A percentile compares a stretch with the other conserved stretches of the same genome.
phyloP scores from a whole-genome alignment of 805 yeast species.

The Saccharomyces kudriavzevii region DNA sequence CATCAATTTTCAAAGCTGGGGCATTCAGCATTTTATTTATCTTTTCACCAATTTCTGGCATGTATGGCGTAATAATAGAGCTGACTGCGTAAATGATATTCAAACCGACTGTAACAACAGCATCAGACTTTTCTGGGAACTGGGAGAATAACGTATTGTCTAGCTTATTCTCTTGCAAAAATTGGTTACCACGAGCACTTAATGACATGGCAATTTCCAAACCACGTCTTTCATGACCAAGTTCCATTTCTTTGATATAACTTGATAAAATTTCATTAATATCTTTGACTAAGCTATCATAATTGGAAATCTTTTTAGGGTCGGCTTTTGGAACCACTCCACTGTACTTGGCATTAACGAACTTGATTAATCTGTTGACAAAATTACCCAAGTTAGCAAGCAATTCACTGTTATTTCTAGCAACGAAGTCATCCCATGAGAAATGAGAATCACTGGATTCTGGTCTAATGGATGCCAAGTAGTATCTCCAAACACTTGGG shows the following conservation, averaged over 20 bases:
- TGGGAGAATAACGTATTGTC: slow-evolving; percentile 79
- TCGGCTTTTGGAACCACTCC: slow-evolving; percentile 76
- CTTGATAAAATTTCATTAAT: slow-evolving; percentile 50
- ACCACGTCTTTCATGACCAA: slow-evolving; percentile 76
- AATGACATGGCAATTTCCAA: slow-evolving; percentile 85
- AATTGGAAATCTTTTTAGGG: slow-evolving; percentile 40
- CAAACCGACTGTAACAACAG: slow-evolving; percentile 85
- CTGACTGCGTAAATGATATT: slow-evolving; percentile 82
- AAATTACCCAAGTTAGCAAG: slow-evolving; percentile 95
- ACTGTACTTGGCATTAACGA: slow-evolving; percentile 80
- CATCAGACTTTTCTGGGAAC: slow-evolving; percentile 73
- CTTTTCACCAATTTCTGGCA: slow-evolving; percentile 72
- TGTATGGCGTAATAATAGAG: slow-evolving; percentile 75
- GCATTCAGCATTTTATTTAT: slow-evolving; percentile 77
- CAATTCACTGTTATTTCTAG: slow-evolving; percentile 87
- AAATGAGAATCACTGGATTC: slow-evolving; percentile 94
- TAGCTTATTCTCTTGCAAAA: slow-evolving; percentile 91
- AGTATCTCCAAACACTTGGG: slow-evolving; percentile 96
- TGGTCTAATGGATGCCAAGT: slow-evolving; percentile 85
- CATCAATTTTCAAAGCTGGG: slow-evolving; percentile 71
- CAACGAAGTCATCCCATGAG: slow-evolving; percentile 93
- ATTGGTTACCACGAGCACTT: slow-evolving; percentile 87
- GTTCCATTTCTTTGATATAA: slow-evolving; percentile 69
- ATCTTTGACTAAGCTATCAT: slow-evolving; percentile 42
- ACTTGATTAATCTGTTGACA: slow-evolving; percentile 88